Conservation (phyloP, 2,329 filamentous ascomycete genomes). For the Pseudodiploospora longispora region DNA sequence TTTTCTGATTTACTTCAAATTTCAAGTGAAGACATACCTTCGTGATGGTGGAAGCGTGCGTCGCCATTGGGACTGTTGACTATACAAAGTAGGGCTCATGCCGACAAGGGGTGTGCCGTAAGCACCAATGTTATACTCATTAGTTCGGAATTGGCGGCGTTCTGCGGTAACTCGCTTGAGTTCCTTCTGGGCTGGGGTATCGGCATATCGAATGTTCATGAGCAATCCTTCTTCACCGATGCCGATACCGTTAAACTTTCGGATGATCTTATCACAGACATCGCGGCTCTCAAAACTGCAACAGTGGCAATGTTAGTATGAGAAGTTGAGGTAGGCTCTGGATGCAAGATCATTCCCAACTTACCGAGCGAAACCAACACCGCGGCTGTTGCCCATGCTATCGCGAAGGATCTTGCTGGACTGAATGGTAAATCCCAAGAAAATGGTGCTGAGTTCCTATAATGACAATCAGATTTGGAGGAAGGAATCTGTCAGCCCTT, state of each 20-base stretch:
- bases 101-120: slow-evolving; percentile 57
- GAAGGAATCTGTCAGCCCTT: not conserved
- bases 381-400: slow-evolving; percentile 83
- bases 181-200: slow-evolving; percentile 93
- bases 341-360: slow-evolving; percentile 16
- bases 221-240: slow-evolving; percentile 73
- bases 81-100: slow-evolving; percentile 34
- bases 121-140: slow-evolving; percentile 79
- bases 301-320: not conserved
- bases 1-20: not conserved
- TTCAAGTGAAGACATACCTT: slow-evolving; percentile 18
- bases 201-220: slow-evolving; percentile 91
- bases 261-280: slow-evolving; percentile 82
- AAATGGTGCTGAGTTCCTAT: slow-evolving; percentile 70
- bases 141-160: slow-evolving; percentile 89
- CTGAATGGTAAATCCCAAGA: slow-evolving; percentile 71
- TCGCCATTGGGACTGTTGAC: slow-evolving; percentile 29
- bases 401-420: slow-evolving; percentile 95
- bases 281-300: slow-evolving; percentile 80
- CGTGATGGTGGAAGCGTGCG: slow-evolving; percentile 22
- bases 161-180: slow-evolving; percentile 94
- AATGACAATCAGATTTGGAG: not conserved
- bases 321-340: not conserved
- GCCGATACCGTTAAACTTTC: slow-evolving; percentile 71
- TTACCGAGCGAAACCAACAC: slow-evolving; percentile 94